These are phyloP conservation scores for Colletotrichum sp. DNA, from an alignment of 2,329 filamentous ascomycete species.

Conservation along the genomic window DNA sequence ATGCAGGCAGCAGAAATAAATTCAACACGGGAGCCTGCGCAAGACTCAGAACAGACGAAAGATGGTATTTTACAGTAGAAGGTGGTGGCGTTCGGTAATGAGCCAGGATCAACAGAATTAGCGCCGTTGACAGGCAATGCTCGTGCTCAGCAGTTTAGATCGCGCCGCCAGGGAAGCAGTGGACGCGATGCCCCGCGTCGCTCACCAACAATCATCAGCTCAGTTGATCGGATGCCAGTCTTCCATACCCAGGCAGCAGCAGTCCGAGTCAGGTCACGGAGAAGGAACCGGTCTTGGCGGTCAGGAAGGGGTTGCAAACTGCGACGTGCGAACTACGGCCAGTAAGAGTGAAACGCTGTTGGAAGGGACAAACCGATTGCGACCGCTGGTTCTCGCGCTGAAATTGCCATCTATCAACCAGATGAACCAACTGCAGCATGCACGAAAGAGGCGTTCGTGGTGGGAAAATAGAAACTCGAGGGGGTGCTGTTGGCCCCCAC, in stretches of 20 bases:
- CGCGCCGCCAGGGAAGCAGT: background rate
- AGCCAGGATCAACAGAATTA: background rate
- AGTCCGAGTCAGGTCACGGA: background rate
- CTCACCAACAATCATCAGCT: background rate
- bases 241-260: background rate
- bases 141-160: background rate
- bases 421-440: background rate
- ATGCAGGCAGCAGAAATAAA: rapidly evolving
- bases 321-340: background rate
- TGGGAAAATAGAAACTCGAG: background rate
- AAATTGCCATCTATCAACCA: background rate
- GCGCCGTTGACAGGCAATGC: background rate
- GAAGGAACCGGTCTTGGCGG: background rate
- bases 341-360: background rate
- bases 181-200: background rate
- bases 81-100: background rate
- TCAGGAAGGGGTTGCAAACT: background rate
- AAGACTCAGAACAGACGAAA: background rate
- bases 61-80: background rate
- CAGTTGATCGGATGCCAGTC: background rate
- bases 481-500: background rate
- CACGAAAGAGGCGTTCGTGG: background rate
- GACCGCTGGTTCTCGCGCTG: background rate
- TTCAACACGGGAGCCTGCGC: background rate
- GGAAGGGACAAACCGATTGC: background rate